Evolutionary conservation across 179 eudicot species (phyloP), one percentile per base, ranked within the genome.

Genomic region (Beta lomatogona): DNA sequence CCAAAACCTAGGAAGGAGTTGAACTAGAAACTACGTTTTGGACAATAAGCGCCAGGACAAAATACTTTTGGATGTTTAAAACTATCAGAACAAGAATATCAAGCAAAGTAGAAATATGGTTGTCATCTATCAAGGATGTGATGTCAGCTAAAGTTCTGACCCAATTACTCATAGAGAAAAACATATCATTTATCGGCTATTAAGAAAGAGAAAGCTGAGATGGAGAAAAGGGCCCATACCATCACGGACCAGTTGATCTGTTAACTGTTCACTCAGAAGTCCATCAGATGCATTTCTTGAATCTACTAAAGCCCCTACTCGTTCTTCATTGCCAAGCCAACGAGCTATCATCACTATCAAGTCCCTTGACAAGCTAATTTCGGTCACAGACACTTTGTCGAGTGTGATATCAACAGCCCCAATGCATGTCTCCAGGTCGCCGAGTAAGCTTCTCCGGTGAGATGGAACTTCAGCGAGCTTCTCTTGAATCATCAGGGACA

Each of bases 241-340:
- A 85, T 96, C 98, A 75, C 97, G 97, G 81, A 86, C 79, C 81
- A 95, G 84, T 86, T 94, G 99, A 83, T 95, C 98, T 12, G 92
- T 88, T 79, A 96, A 85, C 82, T 93, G 93, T 86, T 94, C 97
- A 75, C 90, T 89, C 69, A 81, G 78, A 55, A 77, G 78, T 77
- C 91, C 91, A 78, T 84, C 78, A 71, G 91, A 85, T 77, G 75
- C 83, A 55, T 77, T 16, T 5, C 80, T 60, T 81, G 87, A 85
- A 77, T 87, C 69, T 65, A 90, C 73, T 52, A 96, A 89, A 41
- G 85, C 68, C 78, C 82, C 83, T 74, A 83, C 87, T 79, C 97
- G 89, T 80, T 92, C 97, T 81, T 86, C 92, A 79, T 93, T 91
- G 72, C 97, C 96, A 82, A 96, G 95, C 98, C 99, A 96, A 44